Base-by-base conservation (phyloP, 306 rosid species). In the Senna tora region DNA sequence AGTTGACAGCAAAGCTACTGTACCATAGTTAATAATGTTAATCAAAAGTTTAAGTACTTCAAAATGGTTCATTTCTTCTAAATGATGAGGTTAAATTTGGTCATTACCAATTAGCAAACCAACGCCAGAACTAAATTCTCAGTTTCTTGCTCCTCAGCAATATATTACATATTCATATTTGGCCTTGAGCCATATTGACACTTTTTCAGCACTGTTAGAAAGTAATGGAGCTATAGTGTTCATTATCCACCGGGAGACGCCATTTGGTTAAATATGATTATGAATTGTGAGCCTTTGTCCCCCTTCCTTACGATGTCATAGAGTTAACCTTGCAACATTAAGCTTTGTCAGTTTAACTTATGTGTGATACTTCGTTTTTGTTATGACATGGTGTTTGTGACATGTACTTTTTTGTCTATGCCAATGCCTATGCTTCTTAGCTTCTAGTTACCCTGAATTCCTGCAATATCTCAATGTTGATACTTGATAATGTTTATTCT, bases 401-500 rank as follows among this genome's bases (percentile, higher is more conserved):
- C 22, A 22, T 21, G 16, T n/a, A n/a, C n/a, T n/a, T n/a, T 22
- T 14, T 54, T 8, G 2, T 22, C 60, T 33, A 12, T 21, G 59
- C 15, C 20, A 30, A 34, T 17, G 7, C 14, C 0, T 7, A 5
- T 57, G 41, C 36, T 57, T 32, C 41, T 32, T 14, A 30, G 67
- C 64, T 73, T 59, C 32, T 65, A 42, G 67, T 64, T 69, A 57
- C 71, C 72, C 65, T 39, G 33, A 21, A 36, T 69, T 58, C 2
- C 7, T 55, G 67, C 34, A 47, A 45, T 69, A 52, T 65, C 78
- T 78, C 52, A 74, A 67, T 58, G 4, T 51, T 78, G 58, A 59
- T 28, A 67, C 2, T 51, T 78, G 58, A 59, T 28, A 67, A 17
- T 76, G 56, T 58, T 65, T 58, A 70, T 75, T 32, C 73, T 49